These are phyloP conservation scores for Eimeria tenella DNA, from an alignment of 169 alveolate genomes.

Conservation along the genomic window DNA sequence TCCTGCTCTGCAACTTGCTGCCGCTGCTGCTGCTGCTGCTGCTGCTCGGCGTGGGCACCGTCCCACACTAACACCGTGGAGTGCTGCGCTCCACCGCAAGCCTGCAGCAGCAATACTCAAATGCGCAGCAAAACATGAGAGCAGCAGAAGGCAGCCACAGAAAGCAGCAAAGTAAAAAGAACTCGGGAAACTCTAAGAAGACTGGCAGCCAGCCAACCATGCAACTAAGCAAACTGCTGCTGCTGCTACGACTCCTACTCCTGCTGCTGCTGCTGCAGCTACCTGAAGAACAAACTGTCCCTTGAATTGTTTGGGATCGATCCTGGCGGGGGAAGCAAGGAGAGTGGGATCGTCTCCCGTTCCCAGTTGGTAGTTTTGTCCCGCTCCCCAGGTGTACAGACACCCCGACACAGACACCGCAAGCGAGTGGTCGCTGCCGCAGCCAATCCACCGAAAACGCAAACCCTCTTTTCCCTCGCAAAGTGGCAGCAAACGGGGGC, in stretches of 20 bases:
- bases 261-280: neutral
- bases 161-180: too few relatives aligned
- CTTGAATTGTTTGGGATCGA: slow-evolving; percentile 36
- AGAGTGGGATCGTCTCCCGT: slow-evolving; percentile 23
- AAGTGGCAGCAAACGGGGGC: slow-evolving; percentile 2
- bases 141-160: neutral
- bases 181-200: neutral
- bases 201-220: neutral
- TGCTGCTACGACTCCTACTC: neutral
- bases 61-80: slow-evolving; percentile 57
- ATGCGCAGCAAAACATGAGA: neutral
- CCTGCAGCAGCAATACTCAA: slow-evolving; percentile 12
- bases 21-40: neutral
- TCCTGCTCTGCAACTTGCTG: slow-evolving; percentile 19
- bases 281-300: slow-evolving; percentile 32
- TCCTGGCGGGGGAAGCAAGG: slow-evolving; percentile 30
- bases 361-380: slow-evolving; percentile 75
- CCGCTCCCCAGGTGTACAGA: slow-evolving; percentile 80
- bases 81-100: slow-evolving; percentile 68
- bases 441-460: slow-evolving; percentile 56
- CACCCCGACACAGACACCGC: slow-evolving; percentile 56
- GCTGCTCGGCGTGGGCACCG: slow-evolving; percentile 35
- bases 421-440: slow-evolving; percentile 77
- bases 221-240: neutral
- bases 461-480: neutral